A percentile compares a stretch with the other conserved stretches of the same genome.
phyloP scores from a whole-genome alignment of 257 asterid genomes.

The Solanum clarkiae region DNA sequence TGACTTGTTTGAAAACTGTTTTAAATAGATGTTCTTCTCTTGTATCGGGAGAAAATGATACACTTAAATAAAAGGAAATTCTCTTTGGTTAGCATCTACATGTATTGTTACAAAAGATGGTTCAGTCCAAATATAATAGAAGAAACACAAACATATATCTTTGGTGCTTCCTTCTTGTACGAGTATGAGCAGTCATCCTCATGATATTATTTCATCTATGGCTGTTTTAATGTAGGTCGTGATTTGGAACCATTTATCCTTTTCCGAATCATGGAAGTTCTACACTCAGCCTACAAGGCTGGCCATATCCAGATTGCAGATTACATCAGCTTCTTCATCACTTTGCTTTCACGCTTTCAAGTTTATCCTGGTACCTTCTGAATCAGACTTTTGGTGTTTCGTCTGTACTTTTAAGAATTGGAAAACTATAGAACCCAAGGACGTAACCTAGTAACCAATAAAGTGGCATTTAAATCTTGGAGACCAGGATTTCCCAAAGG shows the following conservation, averaged over 20 bases:
- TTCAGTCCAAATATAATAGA: neutral
- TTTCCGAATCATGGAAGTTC: conserved; percentile 56
- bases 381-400: neutral
- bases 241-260: conserved; percentile 36
- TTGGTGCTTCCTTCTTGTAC: neutral
- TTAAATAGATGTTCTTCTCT: neutral
- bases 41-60: neutral
- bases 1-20: neutral
- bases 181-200: neutral
- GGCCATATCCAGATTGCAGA: conserved; percentile 70
- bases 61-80: neutral
- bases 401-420: neutral
- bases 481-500: neutral
- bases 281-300: conserved; percentile 60
- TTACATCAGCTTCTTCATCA: conserved; percentile 65
- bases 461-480: neutral
- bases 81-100: neutral
- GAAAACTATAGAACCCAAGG: neutral
- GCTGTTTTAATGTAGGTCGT: conserved; percentile 35
- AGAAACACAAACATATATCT: neutral
- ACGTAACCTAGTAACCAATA: neutral
- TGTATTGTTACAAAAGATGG: neutral
- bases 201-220: neutral
- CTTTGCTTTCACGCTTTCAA: conserved; percentile 61
- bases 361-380: conserved; percentile 55